Evolutionary conservation across 2,329 filamentous ascomycete genomes (phyloP).

Genomic region (Blastomyces parvus): DNA sequence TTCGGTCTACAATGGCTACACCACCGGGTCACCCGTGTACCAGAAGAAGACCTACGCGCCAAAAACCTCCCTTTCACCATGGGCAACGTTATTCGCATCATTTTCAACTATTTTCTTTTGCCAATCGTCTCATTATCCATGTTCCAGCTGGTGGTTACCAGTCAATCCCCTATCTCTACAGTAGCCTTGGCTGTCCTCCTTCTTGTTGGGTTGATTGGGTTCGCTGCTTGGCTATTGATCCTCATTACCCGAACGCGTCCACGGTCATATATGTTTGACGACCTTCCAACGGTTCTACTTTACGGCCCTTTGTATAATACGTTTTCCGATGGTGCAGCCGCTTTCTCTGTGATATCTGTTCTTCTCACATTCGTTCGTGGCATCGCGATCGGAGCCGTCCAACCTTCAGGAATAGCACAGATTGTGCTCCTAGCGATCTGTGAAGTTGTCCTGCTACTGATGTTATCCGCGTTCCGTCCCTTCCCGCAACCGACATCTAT

Average conservation of each 20-base stretch:
- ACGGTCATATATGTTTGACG: slow-evolving; percentile 82
- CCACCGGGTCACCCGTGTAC: slow-evolving; percentile 58
- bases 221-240: slow-evolving; percentile 68
- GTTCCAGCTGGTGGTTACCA: slow-evolving; percentile 77
- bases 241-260: slow-evolving; percentile 73
- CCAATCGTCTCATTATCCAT: slow-evolving; percentile 79
- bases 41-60: slow-evolving; percentile 76
- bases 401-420: slow-evolving; percentile 86
- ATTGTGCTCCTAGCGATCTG: slow-evolving; percentile 86
- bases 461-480: slow-evolving; percentile 78
- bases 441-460: slow-evolving; percentile 81
- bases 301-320: slow-evolving; percentile 97
- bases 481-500: slow-evolving; percentile 90
- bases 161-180: slow-evolving; percentile 56
- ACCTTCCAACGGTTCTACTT: slow-evolving; percentile 75
- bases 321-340: slow-evolving; percentile 83
- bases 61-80: slow-evolving; percentile 86
- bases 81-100: slow-evolving; percentile 70
- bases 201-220: slow-evolving; percentile 60
- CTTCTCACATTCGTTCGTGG: slow-evolving; percentile 76
- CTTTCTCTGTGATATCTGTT: slow-evolving; percentile 80
- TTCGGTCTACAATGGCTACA: slow-evolving; percentile 70
- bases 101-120: slow-evolving; percentile 86
- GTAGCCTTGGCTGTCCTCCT: slow-evolving; percentile 68
- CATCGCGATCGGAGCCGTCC: slow-evolving; percentile 83